Evolutionary conservation across 2,329 filamentous ascomycete genomes (phyloP).

Genomic region (Albophoma yamanashiensis): DNA sequence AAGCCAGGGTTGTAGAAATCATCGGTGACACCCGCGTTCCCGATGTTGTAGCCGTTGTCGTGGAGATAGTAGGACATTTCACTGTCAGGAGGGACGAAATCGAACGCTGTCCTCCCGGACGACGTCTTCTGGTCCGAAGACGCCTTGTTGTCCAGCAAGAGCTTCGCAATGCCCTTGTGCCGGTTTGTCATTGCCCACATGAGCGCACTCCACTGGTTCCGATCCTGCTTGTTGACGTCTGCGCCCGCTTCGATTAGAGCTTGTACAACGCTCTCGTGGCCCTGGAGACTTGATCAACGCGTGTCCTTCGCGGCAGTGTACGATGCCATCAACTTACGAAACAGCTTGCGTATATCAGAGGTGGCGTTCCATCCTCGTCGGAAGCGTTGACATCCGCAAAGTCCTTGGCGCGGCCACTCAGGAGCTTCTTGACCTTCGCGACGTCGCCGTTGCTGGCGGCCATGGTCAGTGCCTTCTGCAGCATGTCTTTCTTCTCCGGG

Average conservation of each 20-base stretch:
- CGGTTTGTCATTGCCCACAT: constrained; percentile 99
- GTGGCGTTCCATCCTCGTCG: constrained; percentile 93
- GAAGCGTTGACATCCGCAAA: constrained; percentile 78
- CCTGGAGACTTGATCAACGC: constrained; percentile 32
- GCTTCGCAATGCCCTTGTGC: constrained; percentile 91
- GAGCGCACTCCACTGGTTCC: constrained; percentile 91
- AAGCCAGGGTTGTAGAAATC: constrained; percentile 94
- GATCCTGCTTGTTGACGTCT: constrained; percentile 85
- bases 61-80: constrained; percentile 95
- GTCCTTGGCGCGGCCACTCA: constrained; percentile 61
- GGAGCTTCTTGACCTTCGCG: constrained; percentile 64
- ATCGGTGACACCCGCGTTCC: constrained; percentile 66
- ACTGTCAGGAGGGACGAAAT: constrained; percentile 90
- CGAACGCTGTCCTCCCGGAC: constrained; percentile 84
- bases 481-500: constrained; percentile 64
- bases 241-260: constrained; percentile 77
- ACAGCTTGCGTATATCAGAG: constrained; percentile 93
- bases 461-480: constrained; percentile 88
- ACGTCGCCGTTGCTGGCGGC: constrained; percentile 94
- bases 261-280: constrained; percentile 81
- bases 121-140: constrained; percentile 95
- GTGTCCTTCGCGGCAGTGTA: constrained; percentile 3
- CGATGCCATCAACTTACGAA: constrained; percentile 53
- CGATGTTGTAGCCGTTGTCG: constrained; percentile 86
- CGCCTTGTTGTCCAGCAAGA: constrained; percentile 83